Evolutionary conservation across 306 rosid genomes (phyloP).

Genomic region (Oxytropis ochrocephala): DNA sequence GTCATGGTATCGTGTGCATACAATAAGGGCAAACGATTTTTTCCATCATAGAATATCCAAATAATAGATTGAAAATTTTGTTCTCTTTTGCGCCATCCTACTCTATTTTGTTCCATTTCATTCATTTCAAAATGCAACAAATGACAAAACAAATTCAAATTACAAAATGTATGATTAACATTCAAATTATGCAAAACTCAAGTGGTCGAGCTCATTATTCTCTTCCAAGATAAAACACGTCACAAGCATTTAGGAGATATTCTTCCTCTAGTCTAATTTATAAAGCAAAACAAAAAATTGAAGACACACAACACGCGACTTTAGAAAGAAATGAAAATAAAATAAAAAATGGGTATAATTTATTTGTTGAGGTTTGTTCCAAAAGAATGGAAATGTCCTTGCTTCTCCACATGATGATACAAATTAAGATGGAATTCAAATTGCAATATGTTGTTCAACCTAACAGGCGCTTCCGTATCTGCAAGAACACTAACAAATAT

Average conservation of each 20-base stretch:
- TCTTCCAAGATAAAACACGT: background rate
- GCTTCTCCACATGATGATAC: background rate
- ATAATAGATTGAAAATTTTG: too few relatives aligned
- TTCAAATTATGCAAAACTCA: background rate
- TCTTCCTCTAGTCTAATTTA: background rate
- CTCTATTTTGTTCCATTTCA: too few relatives aligned
- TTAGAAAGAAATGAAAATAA: background rate
- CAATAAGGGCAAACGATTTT: too few relatives aligned
- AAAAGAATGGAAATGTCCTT: background rate
- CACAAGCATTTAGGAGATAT: background rate
- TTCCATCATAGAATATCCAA: too few relatives aligned
- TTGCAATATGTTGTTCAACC: background rate
- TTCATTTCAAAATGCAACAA: too few relatives aligned
- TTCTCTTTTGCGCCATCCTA: too few relatives aligned
- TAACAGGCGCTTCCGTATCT: slow-evolving; percentile 25
- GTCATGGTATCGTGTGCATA: too few relatives aligned
- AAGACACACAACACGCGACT: background rate
- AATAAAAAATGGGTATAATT: background rate
- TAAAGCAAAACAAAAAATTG: background rate
- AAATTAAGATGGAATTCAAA: background rate
- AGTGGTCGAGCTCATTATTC: background rate
- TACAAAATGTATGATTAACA: background rate
- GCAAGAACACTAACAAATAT: background rate
- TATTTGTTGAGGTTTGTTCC: background rate
- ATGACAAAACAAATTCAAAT: too few relatives aligned